Conservation (phyloP, 2,329 filamentous ascomycete species). For the Ophiocordyceps camponoti-leonardi region DNA sequence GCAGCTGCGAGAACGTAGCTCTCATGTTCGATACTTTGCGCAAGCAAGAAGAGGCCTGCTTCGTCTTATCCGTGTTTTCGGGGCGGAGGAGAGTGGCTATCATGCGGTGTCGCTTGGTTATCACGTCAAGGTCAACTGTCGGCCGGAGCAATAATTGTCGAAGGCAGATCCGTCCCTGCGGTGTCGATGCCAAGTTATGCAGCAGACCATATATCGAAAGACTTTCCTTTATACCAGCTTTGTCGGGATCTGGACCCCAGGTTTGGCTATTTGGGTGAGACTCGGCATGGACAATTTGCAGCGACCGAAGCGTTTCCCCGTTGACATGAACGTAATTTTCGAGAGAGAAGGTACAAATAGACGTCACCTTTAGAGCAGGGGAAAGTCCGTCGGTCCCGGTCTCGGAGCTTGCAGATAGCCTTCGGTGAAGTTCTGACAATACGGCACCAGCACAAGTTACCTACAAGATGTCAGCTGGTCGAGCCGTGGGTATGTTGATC, state of each 20-base stretch:
- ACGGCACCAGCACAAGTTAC: constrained; percentile 80
- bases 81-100: constrained; percentile 49
- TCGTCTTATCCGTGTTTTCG: constrained; percentile 43
- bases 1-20: constrained; percentile 49
- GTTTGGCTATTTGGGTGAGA: constrained; percentile 68
- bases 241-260: constrained; percentile 30
- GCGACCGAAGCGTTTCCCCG: constrained; percentile 57
- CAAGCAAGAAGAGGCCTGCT: constrained; percentile 41
- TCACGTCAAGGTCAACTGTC: constrained; percentile 47
- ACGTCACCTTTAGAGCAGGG: constrained; percentile 35
- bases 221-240: constrained; percentile 56
- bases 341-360: constrained; percentile 61
- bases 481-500: not conserved
- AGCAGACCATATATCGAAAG: constrained; percentile 77
- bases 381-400: constrained; percentile 38
- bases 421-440: constrained; percentile 57
- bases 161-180: constrained; percentile 59
- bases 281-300: constrained; percentile 76
- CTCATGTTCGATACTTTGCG: constrained; percentile 63
- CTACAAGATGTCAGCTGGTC: constrained; percentile 11
- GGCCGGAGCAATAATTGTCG: constrained; percentile 74
- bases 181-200: constrained; percentile 53
- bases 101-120: constrained; percentile 54
- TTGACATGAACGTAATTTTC: constrained; percentile 57
- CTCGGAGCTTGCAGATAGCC: constrained; percentile 37